Evolutionary conservation across 2,329 filamentous ascomycete species (phyloP).

Genomic region (Aspergillus costaricaensis): DNA sequence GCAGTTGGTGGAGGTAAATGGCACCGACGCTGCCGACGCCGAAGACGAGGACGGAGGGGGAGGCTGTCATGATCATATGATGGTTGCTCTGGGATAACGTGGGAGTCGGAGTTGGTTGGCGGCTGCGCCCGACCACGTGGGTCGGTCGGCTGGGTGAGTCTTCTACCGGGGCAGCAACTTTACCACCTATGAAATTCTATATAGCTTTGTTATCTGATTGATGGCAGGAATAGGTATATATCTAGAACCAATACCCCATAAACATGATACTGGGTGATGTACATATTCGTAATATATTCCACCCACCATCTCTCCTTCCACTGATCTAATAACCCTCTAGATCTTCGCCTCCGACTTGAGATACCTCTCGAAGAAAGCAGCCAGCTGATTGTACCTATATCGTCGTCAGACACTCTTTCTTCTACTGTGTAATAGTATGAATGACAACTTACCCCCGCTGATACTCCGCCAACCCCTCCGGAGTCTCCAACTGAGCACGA

Average conservation of each 20-base stretch:
- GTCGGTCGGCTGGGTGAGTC: neutral
- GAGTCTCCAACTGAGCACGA: conserved; percentile 58
- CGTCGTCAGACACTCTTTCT: neutral
- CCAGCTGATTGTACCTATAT: conserved; percentile 23
- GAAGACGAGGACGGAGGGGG: conserved; percentile 29
- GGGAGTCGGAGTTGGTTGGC: neutral
- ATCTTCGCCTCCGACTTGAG: conserved; percentile 7
- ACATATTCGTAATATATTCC: too few species aligned
- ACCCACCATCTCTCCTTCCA: too few species aligned
- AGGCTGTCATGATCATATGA: neutral
- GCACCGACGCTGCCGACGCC: conserved; percentile 37
- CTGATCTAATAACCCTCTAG: neutral
- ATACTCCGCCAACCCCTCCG: conserved; percentile 59
- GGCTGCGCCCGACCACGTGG: neutral
- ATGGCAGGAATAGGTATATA: too few species aligned
- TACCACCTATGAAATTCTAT: too few species aligned
- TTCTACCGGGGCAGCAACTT: neutral
- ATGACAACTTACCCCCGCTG: conserved; percentile 50
- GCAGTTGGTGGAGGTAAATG: conserved; percentile 33
- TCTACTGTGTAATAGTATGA: neutral
- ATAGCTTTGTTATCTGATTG: too few species aligned
- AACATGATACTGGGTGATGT: too few species aligned
- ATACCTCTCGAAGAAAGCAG: conserved; percentile 29
- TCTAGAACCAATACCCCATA: too few species aligned
- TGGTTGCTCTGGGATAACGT: neutral